Evolutionary conservation across 768 basidiomycete genomes (phyloP).

Genomic region (Exidia glandulosa): DNA sequence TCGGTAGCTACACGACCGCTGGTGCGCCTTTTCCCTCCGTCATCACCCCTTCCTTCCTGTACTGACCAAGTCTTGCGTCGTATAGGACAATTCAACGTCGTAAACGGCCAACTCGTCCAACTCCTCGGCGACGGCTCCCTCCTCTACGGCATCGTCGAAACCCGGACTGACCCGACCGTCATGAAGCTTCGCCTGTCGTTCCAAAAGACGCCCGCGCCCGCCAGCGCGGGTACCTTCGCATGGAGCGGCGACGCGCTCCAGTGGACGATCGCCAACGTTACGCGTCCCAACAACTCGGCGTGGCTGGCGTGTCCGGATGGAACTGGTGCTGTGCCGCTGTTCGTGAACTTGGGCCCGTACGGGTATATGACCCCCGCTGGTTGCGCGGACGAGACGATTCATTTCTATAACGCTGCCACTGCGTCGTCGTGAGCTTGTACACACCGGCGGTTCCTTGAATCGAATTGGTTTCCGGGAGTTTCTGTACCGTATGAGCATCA

Average conservation of each 20-base stretch:
- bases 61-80: not conserved
- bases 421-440: constrained; percentile 13
- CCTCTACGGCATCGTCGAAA: constrained; percentile 41
- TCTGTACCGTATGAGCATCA: no score
- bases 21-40: not conserved
- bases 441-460: no score
- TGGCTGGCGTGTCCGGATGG: constrained; percentile 49
- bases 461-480: no score
- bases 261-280: constrained; percentile 41
- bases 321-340: constrained; percentile 31
- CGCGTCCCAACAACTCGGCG: constrained; percentile 37
- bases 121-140: constrained; percentile 27
- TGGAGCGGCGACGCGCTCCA: constrained; percentile 50
- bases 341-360: constrained; percentile 43
- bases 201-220: constrained; percentile 34
- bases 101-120: constrained; percentile 44
- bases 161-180: constrained; percentile 33
- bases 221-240: constrained; percentile 31
- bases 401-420: constrained; percentile 47
- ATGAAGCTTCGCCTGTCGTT: constrained; percentile 40
- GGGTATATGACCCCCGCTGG: constrained; percentile 46
- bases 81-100: constrained; percentile 47
- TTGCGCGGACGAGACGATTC: constrained; percentile 40
- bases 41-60: not conserved
- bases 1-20: constrained; percentile 30